Evolutionary conservation across 2,329 filamentous ascomycete genomes (phyloP).

Genomic region (Geosmithia flava): DNA sequence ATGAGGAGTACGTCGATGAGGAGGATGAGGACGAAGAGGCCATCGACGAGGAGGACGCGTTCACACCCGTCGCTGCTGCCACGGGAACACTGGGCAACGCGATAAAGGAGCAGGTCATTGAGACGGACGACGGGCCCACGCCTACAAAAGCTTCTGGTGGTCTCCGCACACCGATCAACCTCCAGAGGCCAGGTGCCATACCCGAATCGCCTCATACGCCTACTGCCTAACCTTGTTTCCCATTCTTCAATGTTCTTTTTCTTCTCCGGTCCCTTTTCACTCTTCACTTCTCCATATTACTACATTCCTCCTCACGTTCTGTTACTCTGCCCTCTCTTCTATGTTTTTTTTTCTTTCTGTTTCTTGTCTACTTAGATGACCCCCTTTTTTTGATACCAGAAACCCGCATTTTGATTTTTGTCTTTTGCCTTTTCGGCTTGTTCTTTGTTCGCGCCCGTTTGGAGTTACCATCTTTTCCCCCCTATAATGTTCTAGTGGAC

Average conservation of each 20-base stretch:
- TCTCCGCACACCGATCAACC: not conserved
- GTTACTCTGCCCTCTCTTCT: not conserved
- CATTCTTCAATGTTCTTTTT: not conserved
- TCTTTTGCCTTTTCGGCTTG: not conserved
- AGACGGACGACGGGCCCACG: conserved; percentile 20
- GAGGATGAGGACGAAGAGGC: conserved; percentile 29
- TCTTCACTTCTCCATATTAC: not conserved
- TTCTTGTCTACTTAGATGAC: not conserved
- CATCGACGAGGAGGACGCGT: conserved; percentile 46
- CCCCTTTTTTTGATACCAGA: conserved; percentile 1
- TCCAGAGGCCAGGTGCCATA: not conserved
- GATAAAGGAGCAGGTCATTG: conserved; percentile 33
- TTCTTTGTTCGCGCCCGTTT: too few relatives aligned
- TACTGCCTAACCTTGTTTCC: not conserved
- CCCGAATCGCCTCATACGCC: not conserved
- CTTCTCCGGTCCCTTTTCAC: not conserved
- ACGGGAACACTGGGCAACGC: conserved; percentile 15
- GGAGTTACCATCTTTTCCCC: not conserved
- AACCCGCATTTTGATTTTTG: not conserved
- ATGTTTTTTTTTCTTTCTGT: not conserved
- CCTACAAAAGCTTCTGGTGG: conserved; percentile 3
- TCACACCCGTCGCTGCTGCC: conserved; percentile 36
- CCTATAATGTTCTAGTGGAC: not conserved
- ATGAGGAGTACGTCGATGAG: conserved; percentile 35
- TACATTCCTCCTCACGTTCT: not conserved